A percentile compares a stretch with the other conserved stretches of the same genome.
These are phyloP conservation scores for Yarrowia galli DNA, from an alignment of 1,139 yeast species.

Conservation along the genomic window DNA sequence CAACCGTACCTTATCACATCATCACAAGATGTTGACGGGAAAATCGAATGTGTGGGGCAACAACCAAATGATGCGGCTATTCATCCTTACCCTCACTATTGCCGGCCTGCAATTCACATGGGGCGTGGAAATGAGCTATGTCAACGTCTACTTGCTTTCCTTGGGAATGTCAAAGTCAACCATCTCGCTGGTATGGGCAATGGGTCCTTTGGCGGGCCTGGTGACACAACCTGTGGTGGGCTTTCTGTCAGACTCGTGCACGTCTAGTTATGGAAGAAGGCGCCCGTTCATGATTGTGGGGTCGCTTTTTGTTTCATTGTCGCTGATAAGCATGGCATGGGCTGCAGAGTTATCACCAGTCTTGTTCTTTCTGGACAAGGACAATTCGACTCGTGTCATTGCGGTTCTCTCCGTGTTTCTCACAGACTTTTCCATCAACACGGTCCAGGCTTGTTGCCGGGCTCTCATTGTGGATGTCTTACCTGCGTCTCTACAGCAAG, in stretches of 20 bases:
- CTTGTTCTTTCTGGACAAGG: conserved; percentile 27
- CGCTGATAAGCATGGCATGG: conserved; percentile 58
- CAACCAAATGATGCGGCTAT: conserved; percentile 47
- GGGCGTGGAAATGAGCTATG: conserved; percentile 55
- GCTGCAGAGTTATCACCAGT: conserved; percentile 52
- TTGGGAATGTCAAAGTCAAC: conserved; percentile 62
- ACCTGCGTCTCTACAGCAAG: conserved; percentile 60
- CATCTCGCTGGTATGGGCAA: conserved; percentile 65
- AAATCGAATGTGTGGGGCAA: conserved; percentile 47
- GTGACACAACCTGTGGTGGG: conserved; percentile 68
- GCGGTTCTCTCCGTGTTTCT: conserved; percentile 61
- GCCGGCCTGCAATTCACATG: conserved; percentile 55
- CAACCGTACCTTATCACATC: background rate
- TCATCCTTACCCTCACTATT: conserved; percentile 50
- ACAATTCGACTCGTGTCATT: conserved; percentile 44
- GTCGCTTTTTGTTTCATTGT: conserved; percentile 55
- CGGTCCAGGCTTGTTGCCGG: conserved; percentile 66
- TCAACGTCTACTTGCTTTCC: conserved; percentile 54
- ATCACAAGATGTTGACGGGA: conserved; percentile 12
- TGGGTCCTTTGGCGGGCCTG: conserved; percentile 68
- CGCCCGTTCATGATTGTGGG: conserved; percentile 65
- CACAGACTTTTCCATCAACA: conserved; percentile 63
- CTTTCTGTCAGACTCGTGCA: conserved; percentile 59
- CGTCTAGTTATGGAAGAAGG: conserved; percentile 58
- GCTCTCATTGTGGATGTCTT: conserved; percentile 66